Percentiles rank a stretch among this genome's conserved stretches.
These are phyloP conservation scores for Amylocarpus encephaloides DNA, from an alignment of 2,329 filamentous ascomycete species.

Conservation along the genomic window DNA sequence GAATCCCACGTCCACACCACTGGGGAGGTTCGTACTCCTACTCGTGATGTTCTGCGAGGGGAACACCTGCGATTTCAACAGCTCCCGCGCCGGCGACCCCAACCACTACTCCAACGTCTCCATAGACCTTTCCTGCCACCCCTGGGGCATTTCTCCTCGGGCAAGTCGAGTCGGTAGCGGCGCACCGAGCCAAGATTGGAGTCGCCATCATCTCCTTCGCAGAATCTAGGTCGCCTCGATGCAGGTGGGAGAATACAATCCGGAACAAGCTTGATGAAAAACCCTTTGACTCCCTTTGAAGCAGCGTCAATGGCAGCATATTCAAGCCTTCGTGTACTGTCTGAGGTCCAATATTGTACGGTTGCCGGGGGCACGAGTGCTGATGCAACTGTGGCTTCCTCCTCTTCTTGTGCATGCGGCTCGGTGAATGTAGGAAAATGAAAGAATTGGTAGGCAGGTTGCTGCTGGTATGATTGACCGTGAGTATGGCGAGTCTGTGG, in stretches of 20 bases:
- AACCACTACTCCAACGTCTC: neutral
- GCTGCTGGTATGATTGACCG: neutral
- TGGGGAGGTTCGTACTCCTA: too few species aligned
- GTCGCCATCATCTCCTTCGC: constrained; percentile 37
- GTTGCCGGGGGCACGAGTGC: constrained; percentile 47
- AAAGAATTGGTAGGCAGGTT: constrained; percentile 25
- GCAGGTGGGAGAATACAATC: constrained; percentile 52
- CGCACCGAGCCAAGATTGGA: constrained; percentile 54
- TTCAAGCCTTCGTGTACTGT: constrained; percentile 54
- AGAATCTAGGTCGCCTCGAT: constrained; percentile 46
- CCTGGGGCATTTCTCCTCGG: constrained; percentile 31
- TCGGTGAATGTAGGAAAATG: constrained; percentile 27
- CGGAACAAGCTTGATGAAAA: constrained; percentile 53
- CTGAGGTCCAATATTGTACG: constrained; percentile 62
- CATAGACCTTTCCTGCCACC: neutral
- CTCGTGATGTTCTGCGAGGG: too few species aligned
- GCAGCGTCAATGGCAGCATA: constrained; percentile 62
- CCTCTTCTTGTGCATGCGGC: constrained; percentile 1
- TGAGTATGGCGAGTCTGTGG: constrained; percentile 9
- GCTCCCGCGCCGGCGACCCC: neutral
- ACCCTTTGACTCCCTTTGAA: constrained; percentile 52
- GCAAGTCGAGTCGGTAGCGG: constrained; percentile 53
- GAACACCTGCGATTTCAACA: neutral
- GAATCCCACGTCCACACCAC: too few species aligned
- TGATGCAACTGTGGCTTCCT: constrained; percentile 38